Evolutionary conservation across 106 monocot species (phyloP), one percentile per base, ranked within the genome.

Genomic region (Dioscorea zingiberensis): DNA sequence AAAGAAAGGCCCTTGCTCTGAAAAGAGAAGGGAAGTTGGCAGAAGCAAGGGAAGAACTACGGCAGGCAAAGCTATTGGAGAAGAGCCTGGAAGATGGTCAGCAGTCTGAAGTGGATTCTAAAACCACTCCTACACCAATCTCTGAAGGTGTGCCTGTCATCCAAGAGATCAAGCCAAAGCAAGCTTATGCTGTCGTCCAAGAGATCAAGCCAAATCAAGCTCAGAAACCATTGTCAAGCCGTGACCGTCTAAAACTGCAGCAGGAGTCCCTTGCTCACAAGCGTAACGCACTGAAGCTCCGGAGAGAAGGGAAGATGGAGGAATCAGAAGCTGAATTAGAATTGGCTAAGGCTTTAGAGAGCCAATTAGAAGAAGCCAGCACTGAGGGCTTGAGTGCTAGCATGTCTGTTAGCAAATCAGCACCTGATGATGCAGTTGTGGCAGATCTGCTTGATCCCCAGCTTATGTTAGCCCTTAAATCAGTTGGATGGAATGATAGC

Each of bases 181-280:
- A 78, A 62, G n/a, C n/a, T n/a, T n/a, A n/a, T n/a, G n/a, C 60
- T 54, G 11, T 25, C 6, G 51, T 55, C 47, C 79, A 83, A 65
- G 80, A 78, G 53, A 69, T 14, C 62, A 79, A 45, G 22, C 23
- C 55, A 28, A 54, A 27, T 30, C 80, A 78, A 62, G 21, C 73
- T 60, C 77, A 71, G 17, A 95, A 91, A 64, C 81, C 86, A 22
- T 12, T 78, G 30, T 78, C 98, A 4, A 58, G 81, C 27, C 78
- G 84, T 19, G 98, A 98, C 27, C 78, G 89, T 25, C 84, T 98
- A 53, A 98, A 84, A 54, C 59, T 98, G 49, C 98, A 93, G 71
- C 98, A 87, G 63, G 84, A 98, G 66, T 88, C 88, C 13, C 93
- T 98, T 45, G 49, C 92, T 71, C 89, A 93, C 73, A 98, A 98